phyloP scores from a whole-genome alignment of 805 yeast species.

The Candida orba region DNA sequence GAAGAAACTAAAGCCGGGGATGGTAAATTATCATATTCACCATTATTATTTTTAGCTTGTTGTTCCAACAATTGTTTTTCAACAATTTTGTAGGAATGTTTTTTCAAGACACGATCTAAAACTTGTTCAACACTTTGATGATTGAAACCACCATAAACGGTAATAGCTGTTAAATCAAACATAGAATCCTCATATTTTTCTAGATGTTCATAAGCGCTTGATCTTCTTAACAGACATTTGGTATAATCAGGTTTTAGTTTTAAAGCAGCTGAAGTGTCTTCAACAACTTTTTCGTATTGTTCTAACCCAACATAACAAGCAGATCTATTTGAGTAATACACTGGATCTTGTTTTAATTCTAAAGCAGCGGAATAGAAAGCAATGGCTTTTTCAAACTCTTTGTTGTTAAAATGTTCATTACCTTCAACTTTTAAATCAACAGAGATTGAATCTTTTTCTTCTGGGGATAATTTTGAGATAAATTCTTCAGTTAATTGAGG shows the following conservation, averaged over 20 bases:
- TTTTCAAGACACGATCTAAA: constrained; percentile 80
- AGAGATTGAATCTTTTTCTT: constrained; percentile 59
- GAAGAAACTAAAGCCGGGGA: constrained; percentile 79
- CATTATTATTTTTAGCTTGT: constrained; percentile 6
- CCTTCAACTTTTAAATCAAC: constrained; percentile 83
- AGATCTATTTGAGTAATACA: constrained; percentile 90
- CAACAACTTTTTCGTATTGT: constrained; percentile 76
- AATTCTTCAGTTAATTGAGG: constrained; percentile 47
- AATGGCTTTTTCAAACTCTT: constrained; percentile 70
- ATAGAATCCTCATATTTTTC: constrained; percentile 78
- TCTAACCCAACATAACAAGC: constrained; percentile 87
- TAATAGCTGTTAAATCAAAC: constrained; percentile 84
- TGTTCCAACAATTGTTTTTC: constrained; percentile 44
- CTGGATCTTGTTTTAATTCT: constrained; percentile 69
- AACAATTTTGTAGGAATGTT: constrained; percentile 69
- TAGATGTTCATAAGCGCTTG: constrained; percentile 80
- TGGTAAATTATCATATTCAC: constrained; percentile 44
- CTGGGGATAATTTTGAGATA: constrained; percentile 37
- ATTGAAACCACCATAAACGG: constrained; percentile 77
- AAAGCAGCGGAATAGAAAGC: constrained; percentile 76
- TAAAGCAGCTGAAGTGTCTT: constrained; percentile 82
- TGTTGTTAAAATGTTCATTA: constrained; percentile 64
- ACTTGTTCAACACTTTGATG: constrained; percentile 71
- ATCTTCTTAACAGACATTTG: constrained; percentile 90
- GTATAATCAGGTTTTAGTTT: constrained; percentile 82